Conservation (phyloP, 129 eudicot genomes). For the Centaurea solstitialis region DNA sequence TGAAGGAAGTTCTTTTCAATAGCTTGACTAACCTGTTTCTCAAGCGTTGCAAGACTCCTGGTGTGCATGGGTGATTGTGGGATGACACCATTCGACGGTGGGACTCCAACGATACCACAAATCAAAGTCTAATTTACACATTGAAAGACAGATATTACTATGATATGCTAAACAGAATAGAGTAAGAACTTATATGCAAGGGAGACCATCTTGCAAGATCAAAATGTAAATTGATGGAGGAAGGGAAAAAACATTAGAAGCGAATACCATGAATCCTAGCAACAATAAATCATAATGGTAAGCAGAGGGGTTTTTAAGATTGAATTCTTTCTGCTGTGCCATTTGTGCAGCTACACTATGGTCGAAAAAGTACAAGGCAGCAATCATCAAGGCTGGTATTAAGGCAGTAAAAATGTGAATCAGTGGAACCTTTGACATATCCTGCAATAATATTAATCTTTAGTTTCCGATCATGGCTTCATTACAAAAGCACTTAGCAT, state of each 20-base stretch:
- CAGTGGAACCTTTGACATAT: conserved; percentile 70
- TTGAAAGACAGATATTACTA: not conserved
- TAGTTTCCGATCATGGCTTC: not conserved
- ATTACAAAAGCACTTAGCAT: not conserved
- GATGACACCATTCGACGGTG: conserved; percentile 88
- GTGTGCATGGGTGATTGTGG: conserved; percentile 97
- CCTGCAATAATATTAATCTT: conserved; percentile 45
- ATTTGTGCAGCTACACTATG: conserved; percentile 96
- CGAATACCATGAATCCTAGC: conserved; percentile 85
- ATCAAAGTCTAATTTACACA: conserved; percentile 61
- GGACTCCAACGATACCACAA: conserved; percentile 86
- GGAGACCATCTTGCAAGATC: not conserved
- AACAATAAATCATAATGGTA: conserved; percentile 82
- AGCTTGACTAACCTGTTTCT: conserved; percentile 56
- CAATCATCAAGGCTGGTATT: conserved; percentile 88
- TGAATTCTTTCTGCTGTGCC: conserved; percentile 97
- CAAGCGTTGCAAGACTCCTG: conserved; percentile 73
- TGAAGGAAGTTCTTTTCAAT: not conserved
- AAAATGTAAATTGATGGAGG: not conserved
- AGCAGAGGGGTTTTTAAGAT: conserved; percentile 84
- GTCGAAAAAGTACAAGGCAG: conserved; percentile 93
- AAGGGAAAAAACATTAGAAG: not conserved
- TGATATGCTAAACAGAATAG: not conserved
- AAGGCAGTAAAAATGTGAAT: conserved; percentile 70
- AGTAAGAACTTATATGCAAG: not conserved